phyloP scores from a whole-genome alignment of 345 rosid species.

The Lepidium sativum region DNA sequence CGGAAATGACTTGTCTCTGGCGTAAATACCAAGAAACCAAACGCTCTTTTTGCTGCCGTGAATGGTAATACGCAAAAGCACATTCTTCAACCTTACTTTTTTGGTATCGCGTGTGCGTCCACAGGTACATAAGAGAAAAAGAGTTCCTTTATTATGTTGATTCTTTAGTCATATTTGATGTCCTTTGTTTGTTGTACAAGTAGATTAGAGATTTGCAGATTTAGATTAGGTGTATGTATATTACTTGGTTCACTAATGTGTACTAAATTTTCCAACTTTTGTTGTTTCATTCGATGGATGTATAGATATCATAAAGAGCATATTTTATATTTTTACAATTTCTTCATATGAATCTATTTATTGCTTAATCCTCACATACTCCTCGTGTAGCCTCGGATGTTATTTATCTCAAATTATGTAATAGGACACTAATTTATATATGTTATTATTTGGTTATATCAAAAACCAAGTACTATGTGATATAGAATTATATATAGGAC shows the following conservation, averaged over 20 bases:
- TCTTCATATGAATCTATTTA: neutral
- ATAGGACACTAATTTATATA: too few relatives aligned
- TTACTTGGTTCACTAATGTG: neutral
- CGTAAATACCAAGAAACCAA: slow-evolving; percentile 72
- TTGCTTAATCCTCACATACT: neutral
- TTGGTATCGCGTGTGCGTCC: neutral
- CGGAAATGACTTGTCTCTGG: slow-evolving; percentile 92
- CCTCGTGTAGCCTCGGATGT: neutral
- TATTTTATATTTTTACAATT: too few relatives aligned
- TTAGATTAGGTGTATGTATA: neutral
- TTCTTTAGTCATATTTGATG: neutral
- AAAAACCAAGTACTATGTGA: too few relatives aligned
- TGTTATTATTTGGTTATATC: too few relatives aligned
- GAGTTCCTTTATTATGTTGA: neutral
- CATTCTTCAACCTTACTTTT: neutral
- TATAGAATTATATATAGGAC: too few relatives aligned
- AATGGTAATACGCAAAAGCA: slow-evolving; percentile 25
- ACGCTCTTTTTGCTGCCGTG: slow-evolving; percentile 66
- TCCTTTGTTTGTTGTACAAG: neutral
- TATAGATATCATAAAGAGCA: neutral
- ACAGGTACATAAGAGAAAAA: slow-evolving; percentile 1
- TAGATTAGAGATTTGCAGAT: neutral
- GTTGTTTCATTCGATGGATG: neutral
- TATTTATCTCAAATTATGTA: too few relatives aligned
- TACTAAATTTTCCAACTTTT: neutral